Evolutionary conservation across 2,329 filamentous ascomycete species (phyloP), one percentile per base, ranked within the genome.

Genomic region (Aspergillus fumigatus): DNA sequence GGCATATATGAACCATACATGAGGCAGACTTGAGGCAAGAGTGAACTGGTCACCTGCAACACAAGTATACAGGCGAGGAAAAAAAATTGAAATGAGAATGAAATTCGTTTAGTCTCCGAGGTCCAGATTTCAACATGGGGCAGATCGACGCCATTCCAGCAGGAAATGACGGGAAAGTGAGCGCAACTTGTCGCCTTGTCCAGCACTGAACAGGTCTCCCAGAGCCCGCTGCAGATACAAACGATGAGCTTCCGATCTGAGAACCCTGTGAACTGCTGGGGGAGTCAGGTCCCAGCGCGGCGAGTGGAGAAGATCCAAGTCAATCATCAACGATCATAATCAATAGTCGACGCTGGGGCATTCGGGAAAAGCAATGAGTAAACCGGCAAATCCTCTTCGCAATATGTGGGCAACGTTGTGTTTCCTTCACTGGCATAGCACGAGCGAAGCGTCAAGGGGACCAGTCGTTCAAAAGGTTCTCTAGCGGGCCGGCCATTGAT

Each of bases 341-440:
- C n/a, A 25, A 3, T 6, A 48, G 47, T 17, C 50, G 40, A 43
- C 54, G 19, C 19, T 14, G 40, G 43, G 23, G 41, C n/a, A 19
- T 48, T 43, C 21, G 11, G 5, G 14, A 14, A 7, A 35, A 14
- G 32, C 14, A 14, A 38, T 17, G 32, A 38, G 32, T 38, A 38
- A 3, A 3, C 32, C 14, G 32, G 27, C 47, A 48, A 11, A 4
- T 5, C 17, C 47, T 26, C 27, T 11, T 48, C 47, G 29, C 29
- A 51, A 41, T 61, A 61, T 6, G 52, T 45, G 2, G 59, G 59
- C 11, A 59, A 51, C 9, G 54, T 53, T 3, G 59, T 50, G 29
- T 59, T 61, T n/a, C 52, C 54, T 10, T 52, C 52, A 8, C 57
- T 43, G 8, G 59, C 52, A 51, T 57, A 61, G 38, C 59, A 57